A percentile compares a stretch with the other conserved stretches of the same genome.
Evolutionary conservation across 2,329 filamentous ascomycete species (phyloP).

Genomic region (Penicillium hesseltinei): DNA sequence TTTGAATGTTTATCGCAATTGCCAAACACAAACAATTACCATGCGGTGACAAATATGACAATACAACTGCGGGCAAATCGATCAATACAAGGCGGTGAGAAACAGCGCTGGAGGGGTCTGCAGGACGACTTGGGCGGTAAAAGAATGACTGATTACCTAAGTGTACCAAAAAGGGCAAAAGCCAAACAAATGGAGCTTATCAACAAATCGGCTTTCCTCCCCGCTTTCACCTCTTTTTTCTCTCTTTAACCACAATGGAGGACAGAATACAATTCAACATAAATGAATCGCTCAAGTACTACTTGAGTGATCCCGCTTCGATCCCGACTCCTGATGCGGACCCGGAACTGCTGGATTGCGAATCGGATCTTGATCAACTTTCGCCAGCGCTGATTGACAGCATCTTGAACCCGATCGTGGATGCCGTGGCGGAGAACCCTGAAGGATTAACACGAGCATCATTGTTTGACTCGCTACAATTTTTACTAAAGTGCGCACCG

Average conservation of each 20-base stretch:
- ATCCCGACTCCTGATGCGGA: conserved; percentile 87
- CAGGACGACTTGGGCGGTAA: conserved; percentile 1
- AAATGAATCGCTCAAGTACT: conserved; percentile 93
- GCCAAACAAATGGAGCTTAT: conserved; percentile 27
- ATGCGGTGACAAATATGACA: conserved; percentile 5
- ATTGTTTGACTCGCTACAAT: conserved; percentile 89
- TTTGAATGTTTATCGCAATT: conserved; percentile 4
- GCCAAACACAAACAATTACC: conserved; percentile 1
- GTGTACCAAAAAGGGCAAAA: conserved; percentile 25
- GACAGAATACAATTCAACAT: conserved; percentile 79
- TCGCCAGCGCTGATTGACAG: conserved; percentile 76
- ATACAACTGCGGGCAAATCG: neutral
- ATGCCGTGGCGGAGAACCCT: conserved; percentile 86
- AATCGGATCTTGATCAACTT: conserved; percentile 83
- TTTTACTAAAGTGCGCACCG: conserved; percentile 87
- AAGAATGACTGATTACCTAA: conserved; percentile 6
- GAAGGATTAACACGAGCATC: conserved; percentile 77
- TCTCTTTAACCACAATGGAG: conserved; percentile 54
- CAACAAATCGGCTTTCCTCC: conserved; percentile 20
- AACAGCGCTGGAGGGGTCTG: neutral
- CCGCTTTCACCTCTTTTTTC: conserved; percentile 15
- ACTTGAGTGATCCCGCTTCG: conserved; percentile 85
- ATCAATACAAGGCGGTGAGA: conserved; percentile 9
- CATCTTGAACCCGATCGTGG: conserved; percentile 86
- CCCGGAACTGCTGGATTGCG: conserved; percentile 79